Evolutionary conservation across 1,284 basidiomycete genomes (phyloP), one percentile per base, ranked within the genome.

Genomic region (Fomitopsis palustris): DNA sequence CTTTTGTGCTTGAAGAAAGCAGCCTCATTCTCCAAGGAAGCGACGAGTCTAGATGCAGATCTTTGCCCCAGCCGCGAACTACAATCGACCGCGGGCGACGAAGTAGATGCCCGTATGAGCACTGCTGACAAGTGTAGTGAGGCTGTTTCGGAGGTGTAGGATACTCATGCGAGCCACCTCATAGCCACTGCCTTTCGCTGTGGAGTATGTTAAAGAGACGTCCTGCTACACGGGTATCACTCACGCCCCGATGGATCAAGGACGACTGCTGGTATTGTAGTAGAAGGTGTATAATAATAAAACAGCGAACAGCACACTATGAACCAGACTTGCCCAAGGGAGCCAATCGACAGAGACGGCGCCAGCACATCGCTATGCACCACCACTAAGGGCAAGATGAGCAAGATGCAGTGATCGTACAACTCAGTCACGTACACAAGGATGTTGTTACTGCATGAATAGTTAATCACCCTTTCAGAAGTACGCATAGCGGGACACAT

Each of bases 381-480:
- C 88, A 73, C 88, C 88, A 53, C 49, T 62, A 62, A 39, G 56
- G 41, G 42, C 17, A 31, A 12, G 3, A 21, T 65, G 21, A 62
- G 60, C 39, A 47, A 42, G 38, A 56, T 29, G 52, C 16, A 45
- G 19, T 35, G 43, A 29, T 2, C 1, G 16, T 2, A 16, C 31
- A 37, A 31, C 2, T 9, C 56, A 54, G 6, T 57, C 9, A 90
- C 93, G 70, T 83, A 96, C 93, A 96, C 93, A 66, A 96, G 84
- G 65, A 96, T 95, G 75, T 95, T 95, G 78, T 95, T 96, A 82
- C 93, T 95, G 68, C 23, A 56, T 58, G 54, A 35, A 58, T 49
- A 16, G 49, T 62, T 78, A 33, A 75, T 71, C 60, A 38, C 45
- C 38, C 38, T 23, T 58, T 3, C 19, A 42, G 52, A 56, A 25